Evolutionary conservation across 768 basidiomycete genomes (phyloP).

Genomic region (Bullera alba): DNA sequence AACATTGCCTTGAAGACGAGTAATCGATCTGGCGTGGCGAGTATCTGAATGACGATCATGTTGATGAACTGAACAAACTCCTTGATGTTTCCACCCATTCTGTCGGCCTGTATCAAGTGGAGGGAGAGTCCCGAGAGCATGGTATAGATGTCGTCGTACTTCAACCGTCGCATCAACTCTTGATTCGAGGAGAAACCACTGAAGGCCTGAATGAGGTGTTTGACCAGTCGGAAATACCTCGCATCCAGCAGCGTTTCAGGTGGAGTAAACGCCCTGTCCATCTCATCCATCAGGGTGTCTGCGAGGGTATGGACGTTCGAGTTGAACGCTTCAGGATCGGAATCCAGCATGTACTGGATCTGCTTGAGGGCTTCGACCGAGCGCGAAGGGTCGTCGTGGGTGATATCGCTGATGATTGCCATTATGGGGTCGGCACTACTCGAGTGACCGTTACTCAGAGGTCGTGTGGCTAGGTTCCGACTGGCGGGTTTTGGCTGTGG

Average conservation of each 20-base stretch:
- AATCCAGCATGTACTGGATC: slow-evolving; percentile 75
- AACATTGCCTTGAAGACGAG: slow-evolving; percentile 70
- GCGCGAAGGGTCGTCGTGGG: slow-evolving; percentile 73
- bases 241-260: slow-evolving; percentile 65
- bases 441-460: not conserved
- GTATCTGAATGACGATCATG: slow-evolving; percentile 90
- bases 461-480: slow-evolving; percentile 1
- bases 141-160: slow-evolving; percentile 72
- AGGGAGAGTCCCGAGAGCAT: slow-evolving; percentile 87
- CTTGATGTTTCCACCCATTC: slow-evolving; percentile 72
- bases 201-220: slow-evolving; percentile 93
- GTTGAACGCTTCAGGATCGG: slow-evolving; percentile 70
- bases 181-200: slow-evolving; percentile 90
- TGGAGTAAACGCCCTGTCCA: slow-evolving; percentile 83
- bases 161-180: slow-evolving; percentile 76
- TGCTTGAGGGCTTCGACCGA: slow-evolving; percentile 92
- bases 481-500: slow-evolving; percentile 19
- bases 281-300: slow-evolving; percentile 82
- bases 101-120: slow-evolving; percentile 87
- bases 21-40: slow-evolving; percentile 82
- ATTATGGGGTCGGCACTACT: slow-evolving; percentile 53
- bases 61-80: slow-evolving; percentile 96
- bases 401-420: slow-evolving; percentile 76
- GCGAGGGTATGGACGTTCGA: slow-evolving; percentile 68
- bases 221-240: slow-evolving; percentile 85